phyloP scores from a whole-genome alignment of 73 alveolate genomes.

The Symbiodinium natans region DNA sequence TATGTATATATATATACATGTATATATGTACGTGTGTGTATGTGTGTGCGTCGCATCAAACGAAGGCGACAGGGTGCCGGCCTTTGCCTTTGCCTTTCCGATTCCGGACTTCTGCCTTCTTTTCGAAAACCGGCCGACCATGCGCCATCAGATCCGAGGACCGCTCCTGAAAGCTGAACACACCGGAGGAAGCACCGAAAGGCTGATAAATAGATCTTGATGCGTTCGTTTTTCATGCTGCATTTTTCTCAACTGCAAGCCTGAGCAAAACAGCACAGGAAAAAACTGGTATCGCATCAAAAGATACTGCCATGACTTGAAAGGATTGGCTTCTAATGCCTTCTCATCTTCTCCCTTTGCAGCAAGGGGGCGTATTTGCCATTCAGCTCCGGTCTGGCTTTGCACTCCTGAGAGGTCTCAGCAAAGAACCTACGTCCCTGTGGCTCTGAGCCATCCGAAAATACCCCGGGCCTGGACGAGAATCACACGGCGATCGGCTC shows the following conservation, averaged over 20 bases:
- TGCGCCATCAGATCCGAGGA: slow-evolving; percentile 46
- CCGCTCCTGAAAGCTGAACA: slow-evolving; percentile 25
- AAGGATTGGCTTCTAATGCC: background rate
- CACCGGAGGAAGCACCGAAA: background rate
- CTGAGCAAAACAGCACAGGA: too few species aligned
- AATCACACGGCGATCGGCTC: slow-evolving; percentile 75
- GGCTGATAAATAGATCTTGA: background rate
- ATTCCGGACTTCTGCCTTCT: slow-evolving; percentile 35
- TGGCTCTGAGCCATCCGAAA: background rate
- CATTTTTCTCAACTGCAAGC: too few species aligned
- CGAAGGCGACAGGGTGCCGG: background rate
- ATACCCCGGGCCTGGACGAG: slow-evolving; percentile 46
- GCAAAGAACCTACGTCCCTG: background rate
- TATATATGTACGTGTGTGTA: background rate
- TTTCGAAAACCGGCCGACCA: slow-evolving; percentile 83
- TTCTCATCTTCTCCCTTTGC: background rate
- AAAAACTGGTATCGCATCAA: too few species aligned
- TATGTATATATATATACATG: too few species aligned
- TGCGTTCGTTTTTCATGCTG: too few species aligned
- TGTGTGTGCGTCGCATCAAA: background rate
- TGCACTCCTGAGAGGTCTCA: slow-evolving; percentile 27
- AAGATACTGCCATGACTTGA: background rate
- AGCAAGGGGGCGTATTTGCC: slow-evolving; percentile 39
- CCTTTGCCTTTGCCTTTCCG: slow-evolving; percentile 7
- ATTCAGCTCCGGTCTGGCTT: slow-evolving; percentile 79